Base-by-base conservation (phyloP, 2,329 filamentous ascomycete genomes). In the Laburnicola sp. region DNA sequence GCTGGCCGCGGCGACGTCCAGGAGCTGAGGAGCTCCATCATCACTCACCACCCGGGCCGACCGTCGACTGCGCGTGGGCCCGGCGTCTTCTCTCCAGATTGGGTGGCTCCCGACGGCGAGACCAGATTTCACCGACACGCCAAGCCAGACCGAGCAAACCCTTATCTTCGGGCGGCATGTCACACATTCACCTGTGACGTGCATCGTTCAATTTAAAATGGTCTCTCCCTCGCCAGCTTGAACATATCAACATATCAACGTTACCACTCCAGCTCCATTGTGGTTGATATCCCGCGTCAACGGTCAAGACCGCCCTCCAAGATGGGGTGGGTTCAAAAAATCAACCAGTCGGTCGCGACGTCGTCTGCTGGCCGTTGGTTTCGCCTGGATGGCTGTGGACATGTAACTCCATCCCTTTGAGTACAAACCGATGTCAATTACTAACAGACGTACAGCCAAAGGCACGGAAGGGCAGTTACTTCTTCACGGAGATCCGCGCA, bases 401-500 rank as follows among this genome's bases (percentile, higher is more conserved):
- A 93, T 82, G 87, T 89, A 82, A 78, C 85, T 81, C 51, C 26
- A 5, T 37, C 45, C 11, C 11, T 25, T 22, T 26, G 10, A 26
- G 25, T 44, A 11, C 48, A 11, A 27, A 21, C 7, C 8, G 23
- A 40, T 30, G 9, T 9, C 22, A 25, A 5, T 62, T 44, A 44
- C 57, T 72, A 54, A 70, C 50, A 42, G 21, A 57, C 48, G 45
- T 51, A 53, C 53, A 89, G 86, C 82, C 80, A 58, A 82, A 79
- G 62, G 86, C 89, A 71, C 84, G 89, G 46, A 87, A 89, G 68
- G 86, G 86, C 22, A 87, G 89, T 28, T 80, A 81, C 62, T 95
- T 95, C 77, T 84, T 89, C 64, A 95, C 90, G 42, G 91, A 96
- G 75, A 78, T 95, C 47, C 86, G 91, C 55, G 91, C 88, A 52